These are phyloP conservation scores for Bryoglossum gracile DNA, from an alignment of 495 filamentous ascomycete genomes.

Conservation along the genomic window DNA sequence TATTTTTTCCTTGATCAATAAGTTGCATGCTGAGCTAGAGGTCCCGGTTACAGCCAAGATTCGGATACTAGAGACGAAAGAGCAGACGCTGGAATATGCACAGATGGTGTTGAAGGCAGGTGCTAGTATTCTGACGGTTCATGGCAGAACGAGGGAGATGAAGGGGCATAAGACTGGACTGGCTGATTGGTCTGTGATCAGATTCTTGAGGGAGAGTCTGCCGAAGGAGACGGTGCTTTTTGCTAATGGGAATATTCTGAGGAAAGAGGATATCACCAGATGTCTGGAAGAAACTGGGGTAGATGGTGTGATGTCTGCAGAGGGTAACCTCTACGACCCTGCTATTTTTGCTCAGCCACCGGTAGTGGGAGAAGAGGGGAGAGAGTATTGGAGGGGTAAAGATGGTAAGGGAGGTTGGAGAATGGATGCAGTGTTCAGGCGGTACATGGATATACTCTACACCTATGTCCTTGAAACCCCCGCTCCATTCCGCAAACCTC, in stretches of 20 bases:
- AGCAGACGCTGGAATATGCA: conserved; percentile 84
- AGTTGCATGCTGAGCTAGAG: conserved; percentile 55
- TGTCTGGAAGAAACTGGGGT: conserved; percentile 83
- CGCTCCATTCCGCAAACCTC: conserved; percentile 55
- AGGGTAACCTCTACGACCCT: conserved; percentile 88
- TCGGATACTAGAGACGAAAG: conserved; percentile 76
- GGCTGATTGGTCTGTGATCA: conserved; percentile 82
- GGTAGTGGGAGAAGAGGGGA: conserved; percentile 50
- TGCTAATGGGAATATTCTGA: conserved; percentile 91
- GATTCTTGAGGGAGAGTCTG: conserved; percentile 74
- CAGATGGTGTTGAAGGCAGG: conserved; percentile 81
- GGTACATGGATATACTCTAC: conserved; percentile 87
- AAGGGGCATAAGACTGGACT: conserved; percentile 94
- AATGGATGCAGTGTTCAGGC: conserved; percentile 76
- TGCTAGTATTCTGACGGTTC: conserved; percentile 86
- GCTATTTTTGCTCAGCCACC: conserved; percentile 72
- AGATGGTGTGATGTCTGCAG: conserved; percentile 92
- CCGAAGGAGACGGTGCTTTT: conserved; percentile 88
- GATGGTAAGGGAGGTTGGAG: conserved; percentile 82
- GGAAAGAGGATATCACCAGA: conserved; percentile 66
- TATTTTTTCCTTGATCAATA: conserved; percentile 72
- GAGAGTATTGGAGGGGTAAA: conserved; percentile 77
- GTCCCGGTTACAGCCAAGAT: conserved; percentile 95
- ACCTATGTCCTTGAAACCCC: conserved; percentile 57
- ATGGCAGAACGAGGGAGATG: conserved; percentile 82